Evolutionary conservation across 345 rosid species (phyloP).

Genomic region (Viola odorata): DNA sequence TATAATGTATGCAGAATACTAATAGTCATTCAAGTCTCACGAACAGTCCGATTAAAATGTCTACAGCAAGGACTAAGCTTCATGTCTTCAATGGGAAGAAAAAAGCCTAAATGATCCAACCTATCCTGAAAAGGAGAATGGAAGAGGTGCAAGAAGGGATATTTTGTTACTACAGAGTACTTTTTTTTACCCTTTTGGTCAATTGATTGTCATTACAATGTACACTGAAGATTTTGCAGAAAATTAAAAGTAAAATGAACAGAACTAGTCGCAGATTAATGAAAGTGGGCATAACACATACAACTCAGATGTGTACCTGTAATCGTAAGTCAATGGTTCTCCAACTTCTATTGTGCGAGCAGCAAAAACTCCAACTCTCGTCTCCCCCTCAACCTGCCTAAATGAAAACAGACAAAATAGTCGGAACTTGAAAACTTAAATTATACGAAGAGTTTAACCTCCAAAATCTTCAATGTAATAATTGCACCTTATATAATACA

Average conservation of each 20-base stretch:
- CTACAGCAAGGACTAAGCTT: too few relatives aligned
- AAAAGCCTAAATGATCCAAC: too few relatives aligned
- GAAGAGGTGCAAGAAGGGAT: not conserved
- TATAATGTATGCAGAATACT: too few relatives aligned
- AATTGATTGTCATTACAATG: not conserved
- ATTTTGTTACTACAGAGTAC: not conserved
- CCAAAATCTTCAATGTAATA: not conserved
- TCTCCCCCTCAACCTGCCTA: slow-evolving; percentile 97
- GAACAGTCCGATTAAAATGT: too few relatives aligned
- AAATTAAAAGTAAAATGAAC: not conserved
- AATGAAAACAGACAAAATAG: not conserved
- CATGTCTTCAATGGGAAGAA: too few relatives aligned
- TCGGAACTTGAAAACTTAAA: slow-evolving; percentile 3
- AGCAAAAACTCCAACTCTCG: slow-evolving; percentile 88
- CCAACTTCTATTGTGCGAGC: slow-evolving; percentile 71
- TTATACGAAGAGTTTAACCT: not conserved
- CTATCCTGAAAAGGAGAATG: not conserved
- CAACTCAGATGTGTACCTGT: slow-evolving; percentile 47
- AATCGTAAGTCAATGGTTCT: slow-evolving; percentile 85
- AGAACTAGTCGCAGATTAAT: too few relatives aligned
- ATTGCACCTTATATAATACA: too few relatives aligned
- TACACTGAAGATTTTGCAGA: not conserved
- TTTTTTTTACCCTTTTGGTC: not conserved
- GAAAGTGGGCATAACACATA: not conserved
- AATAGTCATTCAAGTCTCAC: too few relatives aligned